A percentile compares a stretch with the other conserved stretches of the same genome.
phyloP scores from a whole-genome alignment of 2,329 filamentous ascomycete species.

The Trichoderma cornu-damae region DNA sequence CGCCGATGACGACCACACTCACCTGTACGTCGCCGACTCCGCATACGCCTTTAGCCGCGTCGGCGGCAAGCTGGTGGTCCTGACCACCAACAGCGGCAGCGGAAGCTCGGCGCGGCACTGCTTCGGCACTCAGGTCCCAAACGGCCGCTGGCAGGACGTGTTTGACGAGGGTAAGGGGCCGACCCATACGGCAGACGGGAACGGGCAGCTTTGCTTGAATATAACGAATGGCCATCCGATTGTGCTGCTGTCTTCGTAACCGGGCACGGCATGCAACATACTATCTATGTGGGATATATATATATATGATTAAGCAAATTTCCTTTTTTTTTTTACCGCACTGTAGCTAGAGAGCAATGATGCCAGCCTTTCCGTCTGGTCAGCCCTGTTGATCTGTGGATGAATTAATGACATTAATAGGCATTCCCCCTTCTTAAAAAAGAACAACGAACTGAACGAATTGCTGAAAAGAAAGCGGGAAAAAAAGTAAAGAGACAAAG shows the following conservation, averaged over 20 bases:
- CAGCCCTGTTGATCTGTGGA: too few species aligned
- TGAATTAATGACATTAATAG: too few species aligned
- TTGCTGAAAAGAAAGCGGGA: background rate
- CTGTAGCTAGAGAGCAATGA: background rate
- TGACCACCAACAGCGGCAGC: slow-evolving; percentile 42
- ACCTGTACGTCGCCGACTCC: slow-evolving; percentile 38
- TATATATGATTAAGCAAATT: too few species aligned
- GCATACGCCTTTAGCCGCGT: slow-evolving; percentile 44
- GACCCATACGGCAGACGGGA: slow-evolving; percentile 35
- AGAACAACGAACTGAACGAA: background rate
- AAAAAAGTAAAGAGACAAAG: background rate
- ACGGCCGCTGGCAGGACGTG: slow-evolving; percentile 38
- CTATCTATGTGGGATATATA: too few species aligned
- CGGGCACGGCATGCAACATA: too few species aligned
- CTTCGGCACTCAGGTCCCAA: slow-evolving; percentile 37
- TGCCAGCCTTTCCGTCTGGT: background rate
- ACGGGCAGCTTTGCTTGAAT: slow-evolving; percentile 38
- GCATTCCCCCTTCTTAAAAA: too few species aligned
- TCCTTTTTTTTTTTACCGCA: too few species aligned
- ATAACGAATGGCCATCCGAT: slow-evolving; percentile 41
- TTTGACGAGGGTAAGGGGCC: slow-evolving; percentile 31
- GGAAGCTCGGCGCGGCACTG: slow-evolving; percentile 38
- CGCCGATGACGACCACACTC: slow-evolving; percentile 39
- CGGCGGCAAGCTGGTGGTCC: slow-evolving; percentile 39
- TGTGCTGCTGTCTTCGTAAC: slow-evolving; percentile 30